Evolutionary conservation across 2,329 filamentous ascomycete genomes (phyloP).

Genomic region (Exserohilum turcica): DNA sequence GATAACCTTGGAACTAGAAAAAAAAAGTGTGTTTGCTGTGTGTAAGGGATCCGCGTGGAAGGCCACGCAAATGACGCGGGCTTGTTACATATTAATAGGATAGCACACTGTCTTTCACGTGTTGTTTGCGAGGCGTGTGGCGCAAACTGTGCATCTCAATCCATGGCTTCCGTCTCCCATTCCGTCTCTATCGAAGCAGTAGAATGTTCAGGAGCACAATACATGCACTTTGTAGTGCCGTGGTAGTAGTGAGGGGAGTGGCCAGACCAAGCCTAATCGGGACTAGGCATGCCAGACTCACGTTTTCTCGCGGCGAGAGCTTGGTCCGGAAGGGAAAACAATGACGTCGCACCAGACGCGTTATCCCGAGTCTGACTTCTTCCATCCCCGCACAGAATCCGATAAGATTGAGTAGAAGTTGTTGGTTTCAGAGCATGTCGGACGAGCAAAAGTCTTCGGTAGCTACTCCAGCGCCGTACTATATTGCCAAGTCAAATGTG

Average conservation of each 20-base stretch:
- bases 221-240: neutral
- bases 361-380: neutral
- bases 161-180: neutral
- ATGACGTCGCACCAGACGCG: conserved; percentile 6
- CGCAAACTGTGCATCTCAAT: neutral
- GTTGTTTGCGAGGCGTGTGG: neutral
- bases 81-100: neutral
- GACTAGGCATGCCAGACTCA: conserved; percentile 3
- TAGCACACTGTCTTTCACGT: neutral
- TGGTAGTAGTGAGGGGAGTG: neutral
- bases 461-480: conserved; percentile 17
- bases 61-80: neutral
- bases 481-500: conserved; percentile 29
- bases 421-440: neutral
- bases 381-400: neutral
- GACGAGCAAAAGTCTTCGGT: neutral
- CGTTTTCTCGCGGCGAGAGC: conserved; percentile 7
- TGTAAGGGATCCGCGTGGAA: neutral
- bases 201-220: neutral
- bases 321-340: neutral
- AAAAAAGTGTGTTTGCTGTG: neutral
- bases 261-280: neutral
- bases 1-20: neutral
- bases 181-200: neutral
- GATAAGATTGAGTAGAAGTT: neutral